Percentiles rank a stretch among this genome's conserved stretches.
Evolutionary conservation across 2,329 filamentous ascomycete species (phyloP).

Genomic region (Alternaria atra): DNA sequence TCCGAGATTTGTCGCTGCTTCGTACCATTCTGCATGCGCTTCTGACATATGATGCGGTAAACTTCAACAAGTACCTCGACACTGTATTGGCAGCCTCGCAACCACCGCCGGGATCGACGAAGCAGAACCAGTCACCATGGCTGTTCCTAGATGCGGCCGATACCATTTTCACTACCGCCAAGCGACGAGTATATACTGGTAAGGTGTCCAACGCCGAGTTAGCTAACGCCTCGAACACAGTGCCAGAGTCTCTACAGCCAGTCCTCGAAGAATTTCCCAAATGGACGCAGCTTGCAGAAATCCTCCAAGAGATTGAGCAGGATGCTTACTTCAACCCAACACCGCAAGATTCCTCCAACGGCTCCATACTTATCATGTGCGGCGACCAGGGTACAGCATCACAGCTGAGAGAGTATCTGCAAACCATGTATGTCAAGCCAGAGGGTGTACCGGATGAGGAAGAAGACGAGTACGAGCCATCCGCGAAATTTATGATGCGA

Average conservation of each 20-base stretch:
- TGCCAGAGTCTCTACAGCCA: slow-evolving; percentile 73
- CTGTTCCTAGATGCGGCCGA: slow-evolving; percentile 94
- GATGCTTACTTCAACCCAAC: slow-evolving; percentile 85
- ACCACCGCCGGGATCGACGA: slow-evolving; percentile 84
- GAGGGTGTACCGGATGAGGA: slow-evolving; percentile 54
- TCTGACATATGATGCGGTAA: slow-evolving; percentile 86
- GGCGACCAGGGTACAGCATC: slow-evolving; percentile 84
- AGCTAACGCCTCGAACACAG: slow-evolving; percentile 56
- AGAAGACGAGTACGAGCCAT: slow-evolving; percentile 67
- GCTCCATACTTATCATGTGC: slow-evolving; percentile 96
- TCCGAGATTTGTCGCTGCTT: slow-evolving; percentile 84
- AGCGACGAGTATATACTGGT: slow-evolving; percentile 83
- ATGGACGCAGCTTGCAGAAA: slow-evolving; percentile 87
- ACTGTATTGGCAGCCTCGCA: slow-evolving; percentile 92
- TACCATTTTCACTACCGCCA: slow-evolving; percentile 90
- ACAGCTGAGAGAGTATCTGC: slow-evolving; percentile 89
- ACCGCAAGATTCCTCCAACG: slow-evolving; percentile 82
- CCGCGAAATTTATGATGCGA: slow-evolving; percentile 88
- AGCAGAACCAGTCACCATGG: slow-evolving; percentile 93
- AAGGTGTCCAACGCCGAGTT: slow-evolving; percentile 68
- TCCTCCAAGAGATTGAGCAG: slow-evolving; percentile 90
- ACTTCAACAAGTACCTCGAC: slow-evolving; percentile 91
- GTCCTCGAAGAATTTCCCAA: slow-evolving; percentile 95
- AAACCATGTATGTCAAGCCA: slow-evolving; percentile 83
- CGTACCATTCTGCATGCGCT: slow-evolving; percentile 82